These are phyloP conservation scores for Ustilago nuda DNA, from an alignment of 1,284 basidiomycete species.

Conservation along the genomic window DNA sequence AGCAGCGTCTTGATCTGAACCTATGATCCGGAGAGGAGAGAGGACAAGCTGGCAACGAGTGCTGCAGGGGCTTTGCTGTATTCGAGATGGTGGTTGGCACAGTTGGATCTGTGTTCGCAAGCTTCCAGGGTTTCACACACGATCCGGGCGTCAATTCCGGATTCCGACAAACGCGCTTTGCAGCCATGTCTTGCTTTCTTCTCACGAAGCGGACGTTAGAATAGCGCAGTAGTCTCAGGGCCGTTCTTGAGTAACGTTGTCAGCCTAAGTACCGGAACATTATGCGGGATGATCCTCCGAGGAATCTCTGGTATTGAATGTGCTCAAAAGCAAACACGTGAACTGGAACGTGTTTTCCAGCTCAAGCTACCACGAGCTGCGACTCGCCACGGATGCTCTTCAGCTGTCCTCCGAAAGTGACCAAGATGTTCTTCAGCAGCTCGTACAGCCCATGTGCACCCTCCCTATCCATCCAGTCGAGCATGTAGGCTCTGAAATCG, in stretches of 20 bases:
- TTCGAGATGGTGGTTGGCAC: neutral
- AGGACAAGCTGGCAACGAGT: too few species aligned
- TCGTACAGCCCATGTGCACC: conserved; percentile 45
- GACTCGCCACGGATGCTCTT: conserved; percentile 29
- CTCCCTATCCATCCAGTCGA: conserved; percentile 42
- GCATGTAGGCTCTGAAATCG: conserved; percentile 42
- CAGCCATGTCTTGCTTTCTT: conserved; percentile 2
- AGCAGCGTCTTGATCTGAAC: too few species aligned
- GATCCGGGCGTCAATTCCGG: neutral
- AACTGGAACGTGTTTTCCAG: neutral
- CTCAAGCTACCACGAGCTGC: neutral
- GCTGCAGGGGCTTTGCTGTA: neutral
- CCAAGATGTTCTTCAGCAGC: conserved; percentile 40
- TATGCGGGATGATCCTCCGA: too few species aligned
- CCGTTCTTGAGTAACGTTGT: too few species aligned
- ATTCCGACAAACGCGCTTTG: neutral
- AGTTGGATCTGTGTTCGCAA: neutral
- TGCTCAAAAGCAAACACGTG: too few species aligned
- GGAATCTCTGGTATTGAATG: too few species aligned
- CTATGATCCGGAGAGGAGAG: too few species aligned
- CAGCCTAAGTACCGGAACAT: too few species aligned
- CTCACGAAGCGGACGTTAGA: neutral
- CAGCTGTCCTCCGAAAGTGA: conserved; percentile 35
- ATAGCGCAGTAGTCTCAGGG: neutral
- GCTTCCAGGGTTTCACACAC: neutral